These are phyloP conservation scores for Penicillium sp. DNA, from an alignment of 2,329 filamentous ascomycete genomes.

Conservation along the genomic window DNA sequence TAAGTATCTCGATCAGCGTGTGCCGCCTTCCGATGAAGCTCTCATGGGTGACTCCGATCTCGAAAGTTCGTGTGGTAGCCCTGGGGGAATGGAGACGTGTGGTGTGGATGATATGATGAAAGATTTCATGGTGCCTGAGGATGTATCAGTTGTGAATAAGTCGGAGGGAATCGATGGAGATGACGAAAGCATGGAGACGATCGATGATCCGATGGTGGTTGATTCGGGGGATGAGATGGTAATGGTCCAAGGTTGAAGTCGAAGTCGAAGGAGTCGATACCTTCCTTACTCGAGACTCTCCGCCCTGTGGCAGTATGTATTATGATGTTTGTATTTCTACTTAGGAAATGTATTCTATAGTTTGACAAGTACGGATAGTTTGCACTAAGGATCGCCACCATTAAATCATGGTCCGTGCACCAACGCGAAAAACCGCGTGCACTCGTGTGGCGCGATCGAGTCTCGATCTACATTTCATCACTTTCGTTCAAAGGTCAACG, in stretches of 20 bases:
- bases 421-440: constrained; percentile 36
- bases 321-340: not conserved
- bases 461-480: not conserved
- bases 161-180: not conserved
- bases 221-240: not conserved
- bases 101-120: not conserved
- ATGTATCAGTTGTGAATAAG: not conserved
- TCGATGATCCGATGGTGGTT: not conserved
- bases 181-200: not conserved
- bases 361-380: too few species aligned
- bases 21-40: not conserved
- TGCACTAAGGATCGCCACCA: constrained; percentile 8
- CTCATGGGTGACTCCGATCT: not conserved
- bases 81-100: not conserved
- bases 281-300: not conserved
- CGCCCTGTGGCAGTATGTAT: too few species aligned
- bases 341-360: too few species aligned
- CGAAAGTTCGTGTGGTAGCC: not conserved
- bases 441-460: constrained; percentile 1
- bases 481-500: not conserved
- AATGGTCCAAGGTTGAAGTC: not conserved
- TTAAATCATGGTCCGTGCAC: constrained; percentile 35
- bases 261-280: too few species aligned
- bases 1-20: not conserved
- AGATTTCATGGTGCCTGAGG: not conserved